These are phyloP conservation scores for carrot (Daucus carota) DNA, from an alignment of 129 eudicot genomes.

Conservation along the genomic window DH1_v3.0 NC_030385.2:42620001-42620500, in stretches of 20 bases:
- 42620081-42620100: not conserved
- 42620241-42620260: not conserved
- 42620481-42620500: slow-evolving; percentile 73
- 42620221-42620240: not conserved
- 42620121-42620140: not conserved
- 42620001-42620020: not conserved
- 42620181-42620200: not conserved
- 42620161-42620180: not conserved
- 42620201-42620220: not conserved
- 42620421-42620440: slow-evolving; percentile 91
- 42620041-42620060: not conserved
- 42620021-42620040: not conserved
- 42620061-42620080: not conserved
- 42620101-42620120: not conserved
- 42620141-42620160: not conserved
- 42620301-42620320: not conserved
- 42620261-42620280: not conserved
- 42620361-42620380: too few relatives aligned
- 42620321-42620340: not conserved
- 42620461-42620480: slow-evolving; percentile 98
- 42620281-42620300: not conserved
- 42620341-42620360: not conserved
- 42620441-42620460: slow-evolving; percentile 95
- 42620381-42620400: slow-evolving; percentile 43
- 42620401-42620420: slow-evolving; percentile 93